Evolutionary conservation across 2,329 filamentous ascomycete genomes (phyloP).

Genomic region (Colletotrichum sp.): DNA sequence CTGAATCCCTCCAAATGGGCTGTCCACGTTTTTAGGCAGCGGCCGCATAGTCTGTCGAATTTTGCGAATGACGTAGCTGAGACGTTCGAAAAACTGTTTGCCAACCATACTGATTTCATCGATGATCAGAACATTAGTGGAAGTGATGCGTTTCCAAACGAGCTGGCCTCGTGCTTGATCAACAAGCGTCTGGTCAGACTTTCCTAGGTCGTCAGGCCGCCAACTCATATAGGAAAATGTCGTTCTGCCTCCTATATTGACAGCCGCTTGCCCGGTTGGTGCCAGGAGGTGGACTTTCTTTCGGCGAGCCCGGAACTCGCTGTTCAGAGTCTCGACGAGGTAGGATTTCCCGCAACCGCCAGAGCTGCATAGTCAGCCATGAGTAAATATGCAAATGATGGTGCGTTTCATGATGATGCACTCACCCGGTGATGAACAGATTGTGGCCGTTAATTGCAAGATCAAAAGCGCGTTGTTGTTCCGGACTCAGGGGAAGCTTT

Average conservation of each 20-base stretch:
- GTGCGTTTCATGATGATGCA: no score
- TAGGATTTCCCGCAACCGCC: background rate
- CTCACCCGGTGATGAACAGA: background rate
- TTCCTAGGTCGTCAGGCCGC: background rate
- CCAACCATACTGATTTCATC: constrained; percentile 73
- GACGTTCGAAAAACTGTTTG: constrained; percentile 63
- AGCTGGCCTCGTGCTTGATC: constrained; percentile 21
- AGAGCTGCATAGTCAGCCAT: background rate
- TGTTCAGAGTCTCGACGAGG: background rate
- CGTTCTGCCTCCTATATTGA: background rate
- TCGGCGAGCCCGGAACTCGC: background rate
- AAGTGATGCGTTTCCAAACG: constrained; percentile 38
- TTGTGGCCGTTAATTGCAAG: background rate
- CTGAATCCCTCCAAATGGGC: background rate
- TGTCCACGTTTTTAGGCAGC: background rate
- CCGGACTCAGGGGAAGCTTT: background rate
- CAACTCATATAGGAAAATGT: background rate
- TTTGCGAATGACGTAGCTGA: constrained; percentile 53
- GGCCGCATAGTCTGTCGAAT: background rate
- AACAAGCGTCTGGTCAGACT: background rate
- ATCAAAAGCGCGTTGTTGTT: background rate
- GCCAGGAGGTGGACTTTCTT: background rate
- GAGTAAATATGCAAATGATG: background rate
- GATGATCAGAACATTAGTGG: constrained; percentile 64
- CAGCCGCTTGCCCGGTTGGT: background rate